phyloP scores from a whole-genome alignment of 2,329 filamentous ascomycete genomes.

The Botrytis hyacinthi region DNA sequence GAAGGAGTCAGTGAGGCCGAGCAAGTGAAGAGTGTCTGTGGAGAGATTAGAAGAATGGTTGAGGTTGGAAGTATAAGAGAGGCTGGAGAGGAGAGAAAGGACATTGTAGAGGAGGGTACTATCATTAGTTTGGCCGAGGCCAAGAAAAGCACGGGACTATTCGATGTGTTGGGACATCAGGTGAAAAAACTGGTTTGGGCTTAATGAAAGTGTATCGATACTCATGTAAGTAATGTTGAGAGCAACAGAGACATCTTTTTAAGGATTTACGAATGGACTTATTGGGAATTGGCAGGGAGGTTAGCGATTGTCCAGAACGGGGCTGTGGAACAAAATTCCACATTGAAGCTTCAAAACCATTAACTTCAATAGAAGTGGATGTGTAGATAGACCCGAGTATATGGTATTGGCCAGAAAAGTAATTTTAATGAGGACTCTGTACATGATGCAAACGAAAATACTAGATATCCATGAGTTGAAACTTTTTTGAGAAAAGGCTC shows the following conservation, averaged over 20 bases:
- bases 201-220: slow-evolving; percentile 21
- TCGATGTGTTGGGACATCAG: slow-evolving; percentile 85
- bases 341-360: neutral
- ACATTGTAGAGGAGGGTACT: slow-evolving; percentile 57
- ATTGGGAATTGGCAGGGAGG: neutral
- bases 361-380: neutral
- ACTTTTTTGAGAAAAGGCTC: neutral
- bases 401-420: neutral
- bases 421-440: neutral
- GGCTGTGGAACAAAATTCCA: neutral
- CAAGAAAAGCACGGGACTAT: slow-evolving; percentile 77
- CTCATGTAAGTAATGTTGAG: neutral
- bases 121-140: slow-evolving; percentile 85
- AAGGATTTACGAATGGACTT: neutral
- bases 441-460: neutral
- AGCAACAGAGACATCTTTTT: neutral
- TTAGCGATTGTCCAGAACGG: neutral
- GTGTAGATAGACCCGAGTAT: slow-evolving; percentile 5
- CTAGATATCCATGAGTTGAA: neutral
- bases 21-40: slow-evolving; percentile 29
- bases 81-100: slow-evolving; percentile 41
- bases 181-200: slow-evolving; percentile 92
- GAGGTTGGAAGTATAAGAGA: slow-evolving; percentile 46
- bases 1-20: slow-evolving; percentile 36
- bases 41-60: slow-evolving; percentile 48